Conservation (phyloP, 2,329 filamentous ascomycete genomes). For the Botrytis porri region DNA sequence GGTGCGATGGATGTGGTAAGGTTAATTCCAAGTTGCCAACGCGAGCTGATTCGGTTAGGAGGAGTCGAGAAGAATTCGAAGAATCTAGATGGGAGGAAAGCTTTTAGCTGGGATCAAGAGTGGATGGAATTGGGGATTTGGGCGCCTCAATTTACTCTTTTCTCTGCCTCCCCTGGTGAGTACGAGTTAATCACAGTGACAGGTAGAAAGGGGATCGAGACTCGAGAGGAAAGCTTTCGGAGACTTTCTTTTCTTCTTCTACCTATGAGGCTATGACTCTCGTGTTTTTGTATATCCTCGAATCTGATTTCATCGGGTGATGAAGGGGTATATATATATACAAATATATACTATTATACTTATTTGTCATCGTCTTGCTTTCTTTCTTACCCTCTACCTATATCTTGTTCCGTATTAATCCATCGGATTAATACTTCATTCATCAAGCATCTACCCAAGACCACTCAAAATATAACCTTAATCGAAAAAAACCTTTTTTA, state of each 20-base stretch:
- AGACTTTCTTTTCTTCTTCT: neutral
- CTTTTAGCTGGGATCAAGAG: neutral
- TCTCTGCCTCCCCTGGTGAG: neutral
- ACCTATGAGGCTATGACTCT: neutral
- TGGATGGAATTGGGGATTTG: neutral
- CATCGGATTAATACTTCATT: neutral
- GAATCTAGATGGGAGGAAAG: neutral
- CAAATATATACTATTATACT: neutral
- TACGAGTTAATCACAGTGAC: neutral
- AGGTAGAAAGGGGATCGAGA: neutral
- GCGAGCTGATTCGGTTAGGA: neutral
- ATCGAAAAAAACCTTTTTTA: neutral
- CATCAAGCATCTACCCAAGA: neutral
- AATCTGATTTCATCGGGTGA: neutral
- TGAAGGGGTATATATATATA: neutral
- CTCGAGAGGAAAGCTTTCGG: neutral
- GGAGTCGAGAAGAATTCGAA: conserved; percentile 3
- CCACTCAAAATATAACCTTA: neutral
- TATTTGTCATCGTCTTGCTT: neutral
- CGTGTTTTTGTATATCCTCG: neutral
- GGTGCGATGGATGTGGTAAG: neutral
- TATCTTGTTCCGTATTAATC: neutral
- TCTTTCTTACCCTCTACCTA: neutral
- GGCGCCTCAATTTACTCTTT: neutral
- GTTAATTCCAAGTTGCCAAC: too few species aligned